Base-by-base conservation (phyloP, 352 stramenopile species). In the Globisporangium cystogenes region DNA sequence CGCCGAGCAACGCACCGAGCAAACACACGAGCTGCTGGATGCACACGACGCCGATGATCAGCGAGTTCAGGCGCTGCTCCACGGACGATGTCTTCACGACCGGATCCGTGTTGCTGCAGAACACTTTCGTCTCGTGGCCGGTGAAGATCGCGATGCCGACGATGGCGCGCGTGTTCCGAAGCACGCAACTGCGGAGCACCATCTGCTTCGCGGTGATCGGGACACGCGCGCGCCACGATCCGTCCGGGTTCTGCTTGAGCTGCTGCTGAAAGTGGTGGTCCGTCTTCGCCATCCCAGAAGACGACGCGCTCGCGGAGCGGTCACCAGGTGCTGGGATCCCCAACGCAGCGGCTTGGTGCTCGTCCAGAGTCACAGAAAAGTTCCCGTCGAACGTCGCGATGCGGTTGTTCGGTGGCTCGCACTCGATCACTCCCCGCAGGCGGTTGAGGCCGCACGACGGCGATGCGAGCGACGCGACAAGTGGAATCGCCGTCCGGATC, bases 61-160 rank as follows among this genome's bases (percentile, higher is more conserved):
- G 64, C 26, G 59, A 50, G 43, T 92, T 92, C 11, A 92, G 59
- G 15, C 76, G 74, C 31, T 80, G 66, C 44, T 92, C 82, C 11
- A 94, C 82, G 0, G 79, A 90, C 7, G 81, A 91, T 1, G 69
- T 87, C 59, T 94, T 94, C 7, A 90, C 70, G 26, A 87, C 64
- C 15, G 76, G 75, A 16, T 88, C 74, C 7, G 74, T 87, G 51
- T 90, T 90, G 60, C 78, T 91, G 52, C 80, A 91, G 50, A 89
- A 89, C 0, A 93, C 79, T 49, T 93, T 93, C 4, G 80, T 87
- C 54, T 93, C 82, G 43, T 90, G 82, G 14, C 82, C 82, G 8
- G 90, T 97, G 58, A 97, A 96, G 41, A 98, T 67, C 35, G 96
- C 86, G 50, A 96, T 62, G 0, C 91, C 86, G 27, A 82, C 82